Evolutionary conservation across 495 filamentous ascomycete genomes (phyloP).

Genomic region (Talaromyces liani): DNA sequence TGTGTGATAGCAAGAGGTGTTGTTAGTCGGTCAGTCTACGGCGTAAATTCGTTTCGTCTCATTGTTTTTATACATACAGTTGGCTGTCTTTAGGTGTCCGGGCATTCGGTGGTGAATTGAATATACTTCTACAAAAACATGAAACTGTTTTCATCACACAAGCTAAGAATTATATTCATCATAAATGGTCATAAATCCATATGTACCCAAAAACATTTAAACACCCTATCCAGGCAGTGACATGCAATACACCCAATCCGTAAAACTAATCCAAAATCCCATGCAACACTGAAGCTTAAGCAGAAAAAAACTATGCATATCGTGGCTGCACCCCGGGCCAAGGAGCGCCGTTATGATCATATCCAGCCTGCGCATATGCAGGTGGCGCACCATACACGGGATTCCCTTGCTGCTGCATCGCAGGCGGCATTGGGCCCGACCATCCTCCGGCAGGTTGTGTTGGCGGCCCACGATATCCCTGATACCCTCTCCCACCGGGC

Average conservation of each 20-base stretch:
- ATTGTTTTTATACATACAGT: neutral
- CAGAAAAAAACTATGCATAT: neutral
- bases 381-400: neutral
- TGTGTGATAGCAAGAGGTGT: neutral
- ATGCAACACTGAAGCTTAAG: neutral
- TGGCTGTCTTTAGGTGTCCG: neutral
- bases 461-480: neutral
- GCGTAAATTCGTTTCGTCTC: neutral
- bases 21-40: neutral
- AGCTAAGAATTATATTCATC: neutral
- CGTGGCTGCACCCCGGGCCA: neutral
- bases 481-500: neutral
- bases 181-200: neutral
- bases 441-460: neutral
- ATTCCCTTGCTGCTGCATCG: slow-evolving; percentile 3
- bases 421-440: slow-evolving; percentile 6
- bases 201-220: neutral
- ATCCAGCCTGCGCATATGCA: neutral
- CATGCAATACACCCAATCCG: neutral
- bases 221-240: neutral
- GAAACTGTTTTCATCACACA: neutral
- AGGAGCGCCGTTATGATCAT: neutral
- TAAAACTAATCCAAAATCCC: neutral
- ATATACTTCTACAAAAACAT: neutral
- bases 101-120: neutral